These are phyloP conservation scores for Cercospora canescens DNA, from an alignment of 2,329 filamentous ascomycete species.

Conservation along the genomic window DNA sequence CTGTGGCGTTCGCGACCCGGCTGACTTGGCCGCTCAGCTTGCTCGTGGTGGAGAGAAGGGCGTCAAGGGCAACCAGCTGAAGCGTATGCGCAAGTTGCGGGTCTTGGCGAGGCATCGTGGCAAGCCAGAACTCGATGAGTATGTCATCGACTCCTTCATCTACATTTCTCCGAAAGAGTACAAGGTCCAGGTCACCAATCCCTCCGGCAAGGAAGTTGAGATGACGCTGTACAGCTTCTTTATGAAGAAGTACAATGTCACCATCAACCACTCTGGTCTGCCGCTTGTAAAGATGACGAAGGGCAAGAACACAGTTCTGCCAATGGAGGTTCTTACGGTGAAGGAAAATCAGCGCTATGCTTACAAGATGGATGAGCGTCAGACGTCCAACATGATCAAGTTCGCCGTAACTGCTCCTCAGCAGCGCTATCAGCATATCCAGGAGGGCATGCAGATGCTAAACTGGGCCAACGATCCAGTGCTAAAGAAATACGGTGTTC, in stretches of 20 bases:
- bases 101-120: conserved; percentile 44
- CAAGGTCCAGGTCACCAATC: conserved; percentile 41
- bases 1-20: conserved; percentile 26
- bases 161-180: conserved; percentile 44
- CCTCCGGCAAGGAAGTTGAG: conserved; percentile 37
- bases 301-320: conserved; percentile 49
- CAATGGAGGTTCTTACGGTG: conserved; percentile 57
- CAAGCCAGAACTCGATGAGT: conserved; percentile 39
- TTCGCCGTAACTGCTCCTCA: conserved; percentile 79
- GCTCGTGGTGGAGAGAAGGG: conserved; percentile 21
- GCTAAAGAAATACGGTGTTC: conserved; percentile 71
- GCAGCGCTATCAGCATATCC: conserved; percentile 68
- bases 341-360: conserved; percentile 58
- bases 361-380: conserved; percentile 58
- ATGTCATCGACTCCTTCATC: conserved; percentile 53
- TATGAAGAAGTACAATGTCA: conserved; percentile 52
- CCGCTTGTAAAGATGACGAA: conserved; percentile 61
- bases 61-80: conserved; percentile 37
- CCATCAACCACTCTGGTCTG: conserved; percentile 48
- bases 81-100: conserved; percentile 43
- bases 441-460: conserved; percentile 65
- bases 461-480: conserved; percentile 69
- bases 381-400: conserved; percentile 88
- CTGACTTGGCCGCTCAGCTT: conserved; percentile 30
- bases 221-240: conserved; percentile 63